Evolutionary conservation across 495 filamentous ascomycete genomes (phyloP), one percentile per base, ranked within the genome.

Genomic region (Trichoderma parareesei): DNA sequence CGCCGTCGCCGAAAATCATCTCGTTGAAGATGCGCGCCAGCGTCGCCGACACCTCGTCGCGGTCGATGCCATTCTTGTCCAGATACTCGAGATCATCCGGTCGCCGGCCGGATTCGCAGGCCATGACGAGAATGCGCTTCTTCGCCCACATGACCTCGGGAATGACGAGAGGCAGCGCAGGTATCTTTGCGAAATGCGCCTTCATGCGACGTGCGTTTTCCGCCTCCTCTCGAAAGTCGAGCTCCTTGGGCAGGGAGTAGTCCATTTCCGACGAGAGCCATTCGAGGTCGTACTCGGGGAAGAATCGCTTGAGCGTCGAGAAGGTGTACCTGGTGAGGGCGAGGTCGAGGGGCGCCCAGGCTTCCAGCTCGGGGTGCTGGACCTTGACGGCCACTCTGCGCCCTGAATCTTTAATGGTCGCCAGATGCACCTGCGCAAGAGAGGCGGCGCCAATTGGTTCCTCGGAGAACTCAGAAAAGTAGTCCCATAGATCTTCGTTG

Each of bases 351-450:
- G 88, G 90, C 10, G 90, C 88, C 92, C 93, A 99, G 79, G 96
- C 89, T 46, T 91, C 89, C 68, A 99, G 77, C 20, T 84, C 80
- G 18, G 95, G 95, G 76, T 99, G 95, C 70, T 99, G 95, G 16
- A 98, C 87, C 76, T 99, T 99, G 66, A 99, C 95, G 1, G 95
- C 95, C n/a, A 98, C 95, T 68, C 87, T 89, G 76, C 90, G 87
- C 9, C 92, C 92, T 18, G 86, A 91, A 70, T 88, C 90, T 72
- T 85, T 91, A 42, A 97, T 77, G 11, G 84, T 91, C n/a, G 93
- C 94, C 20, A 91, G 77, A 70, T 99, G 94, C 16, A 99, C 94
- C 74, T 99, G 94, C 3, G 95, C 94, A 42, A 99, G 79, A 38
- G 92, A 96, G 38, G 94, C 94, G 38, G 94, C 94, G 49, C 95